These are phyloP conservation scores for Ceratobasidium sp. DNA, from an alignment of 1,284 basidiomycete species.

Conservation along the genomic window DNA sequence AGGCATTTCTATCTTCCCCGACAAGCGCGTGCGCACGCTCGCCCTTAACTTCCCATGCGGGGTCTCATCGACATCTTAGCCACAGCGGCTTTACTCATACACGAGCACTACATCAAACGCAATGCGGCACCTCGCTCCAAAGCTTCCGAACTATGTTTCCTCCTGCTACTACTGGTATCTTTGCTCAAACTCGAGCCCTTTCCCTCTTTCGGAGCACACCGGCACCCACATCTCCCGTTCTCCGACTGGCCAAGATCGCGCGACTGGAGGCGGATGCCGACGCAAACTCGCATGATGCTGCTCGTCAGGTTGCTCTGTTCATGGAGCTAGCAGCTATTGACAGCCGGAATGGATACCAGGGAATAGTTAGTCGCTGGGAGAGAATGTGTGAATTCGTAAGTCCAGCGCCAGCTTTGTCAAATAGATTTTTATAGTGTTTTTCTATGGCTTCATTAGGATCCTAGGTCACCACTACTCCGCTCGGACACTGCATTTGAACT, in stretches of 20 bases:
- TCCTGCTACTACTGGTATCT: neutral
- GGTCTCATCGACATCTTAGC: neutral
- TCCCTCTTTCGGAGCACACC: conserved; percentile 52
- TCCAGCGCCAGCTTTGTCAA: conserved; percentile 50
- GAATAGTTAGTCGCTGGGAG: conserved; percentile 81
- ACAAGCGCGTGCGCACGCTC: conserved; percentile 5
- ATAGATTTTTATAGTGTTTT: conserved; percentile 23
- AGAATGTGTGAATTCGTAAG: conserved; percentile 81
- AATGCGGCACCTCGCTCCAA: neutral
- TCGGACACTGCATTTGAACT: conserved; percentile 76
- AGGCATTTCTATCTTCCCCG: neutral
- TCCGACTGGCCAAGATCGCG: conserved; percentile 72
- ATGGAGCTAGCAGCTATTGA: conserved; percentile 71
- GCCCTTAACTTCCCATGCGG: neutral
- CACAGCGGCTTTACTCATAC: neutral
- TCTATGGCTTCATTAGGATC: conserved; percentile 62
- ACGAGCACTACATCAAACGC: neutral
- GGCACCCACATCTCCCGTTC: conserved; percentile 67
- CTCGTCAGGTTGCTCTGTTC: conserved; percentile 75
- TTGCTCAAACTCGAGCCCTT: conserved; percentile 3
- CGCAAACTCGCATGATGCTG: conserved; percentile 70
- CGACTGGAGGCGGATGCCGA: conserved; percentile 79
- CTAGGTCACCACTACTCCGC: conserved; percentile 69
- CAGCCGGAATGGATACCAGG: conserved; percentile 71
- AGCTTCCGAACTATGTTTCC: neutral